Evolutionary conservation across 176 grass and related monocot species (phyloP).

Genomic region (Avena sativa): DNA sequence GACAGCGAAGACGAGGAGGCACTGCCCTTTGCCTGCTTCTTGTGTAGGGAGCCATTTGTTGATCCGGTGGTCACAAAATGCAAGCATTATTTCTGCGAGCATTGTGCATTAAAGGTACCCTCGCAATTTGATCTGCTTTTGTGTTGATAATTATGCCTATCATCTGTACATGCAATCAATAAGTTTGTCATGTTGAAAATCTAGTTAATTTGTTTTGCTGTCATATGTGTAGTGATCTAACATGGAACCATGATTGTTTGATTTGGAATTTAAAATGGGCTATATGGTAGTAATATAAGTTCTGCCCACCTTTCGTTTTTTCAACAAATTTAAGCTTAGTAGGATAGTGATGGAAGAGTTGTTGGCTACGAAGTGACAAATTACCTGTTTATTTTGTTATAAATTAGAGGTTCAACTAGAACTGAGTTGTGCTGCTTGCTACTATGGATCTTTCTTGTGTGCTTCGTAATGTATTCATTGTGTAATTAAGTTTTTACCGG

Average conservation of each 20-base stretch:
- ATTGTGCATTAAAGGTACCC: slow-evolving; percentile 83
- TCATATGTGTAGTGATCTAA: neutral
- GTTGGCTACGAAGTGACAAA: neutral
- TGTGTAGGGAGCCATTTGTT: slow-evolving; percentile 79
- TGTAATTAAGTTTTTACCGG: neutral
- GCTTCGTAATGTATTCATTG: neutral
- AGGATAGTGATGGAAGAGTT: neutral
- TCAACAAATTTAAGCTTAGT: neutral
- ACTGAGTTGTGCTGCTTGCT: neutral
- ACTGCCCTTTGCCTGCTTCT: slow-evolving; percentile 87
- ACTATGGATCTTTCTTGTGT: neutral
- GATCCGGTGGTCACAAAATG: slow-evolving; percentile 89
- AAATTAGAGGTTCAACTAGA: neutral
- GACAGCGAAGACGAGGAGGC: slow-evolving; percentile 55
- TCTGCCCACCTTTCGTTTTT: neutral
- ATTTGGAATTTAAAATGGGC: neutral
- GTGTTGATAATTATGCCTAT: slow-evolving; percentile 16
- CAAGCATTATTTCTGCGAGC: slow-evolving; percentile 94
- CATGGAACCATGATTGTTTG: slow-evolving; percentile 9
- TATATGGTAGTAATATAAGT: neutral
- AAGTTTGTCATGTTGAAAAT: slow-evolving; percentile 23
- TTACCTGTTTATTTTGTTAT: neutral
- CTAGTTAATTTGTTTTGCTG: neutral
- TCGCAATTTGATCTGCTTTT: neutral
- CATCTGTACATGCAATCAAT: neutral